phyloP scores from a whole-genome alignment of 805 yeast genomes.

The Candida silvicultrix region DNA sequence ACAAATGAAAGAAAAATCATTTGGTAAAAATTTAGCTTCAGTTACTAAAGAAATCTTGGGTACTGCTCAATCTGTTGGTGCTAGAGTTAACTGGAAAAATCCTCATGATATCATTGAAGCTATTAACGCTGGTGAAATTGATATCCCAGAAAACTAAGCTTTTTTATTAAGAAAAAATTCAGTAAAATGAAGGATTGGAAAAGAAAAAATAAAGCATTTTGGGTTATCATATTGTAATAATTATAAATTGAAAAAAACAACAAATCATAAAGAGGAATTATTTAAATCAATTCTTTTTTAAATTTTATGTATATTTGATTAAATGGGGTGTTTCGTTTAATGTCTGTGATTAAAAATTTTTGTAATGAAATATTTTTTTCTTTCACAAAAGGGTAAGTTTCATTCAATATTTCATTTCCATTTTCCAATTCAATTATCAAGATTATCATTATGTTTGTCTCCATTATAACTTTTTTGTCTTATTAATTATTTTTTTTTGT shows the following conservation, averaged over 20 bases:
- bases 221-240: background rate
- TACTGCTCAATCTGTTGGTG: conserved; percentile 99
- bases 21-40: conserved; percentile 95
- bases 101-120: conserved; percentile 99
- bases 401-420: background rate
- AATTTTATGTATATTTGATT: conserved; percentile 5
- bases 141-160: conserved; percentile 72
- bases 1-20: conserved; percentile 94
- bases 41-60: conserved; percentile 98
- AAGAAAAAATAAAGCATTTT: background rate
- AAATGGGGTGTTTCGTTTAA: conserved; percentile 3
- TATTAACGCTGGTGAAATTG: conserved; percentile 97
- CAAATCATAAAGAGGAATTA: background rate
- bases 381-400: background rate
- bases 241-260: too few relatives aligned
- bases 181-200: background rate
- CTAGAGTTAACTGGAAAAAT: conserved; percentile 99
- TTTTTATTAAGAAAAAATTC: conserved; percentile 4
- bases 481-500: background rate
- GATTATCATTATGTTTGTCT: too few relatives aligned
- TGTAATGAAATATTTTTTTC: too few relatives aligned
- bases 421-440: background rate
- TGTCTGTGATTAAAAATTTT: background rate
- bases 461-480: too few relatives aligned
- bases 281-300: conserved; percentile 6